Percentiles rank a stretch among this genome's conserved stretches.
These are phyloP conservation scores for Clavispora carvajalis DNA, from an alignment of 805 yeast genomes.

Conservation along the genomic window DNA sequence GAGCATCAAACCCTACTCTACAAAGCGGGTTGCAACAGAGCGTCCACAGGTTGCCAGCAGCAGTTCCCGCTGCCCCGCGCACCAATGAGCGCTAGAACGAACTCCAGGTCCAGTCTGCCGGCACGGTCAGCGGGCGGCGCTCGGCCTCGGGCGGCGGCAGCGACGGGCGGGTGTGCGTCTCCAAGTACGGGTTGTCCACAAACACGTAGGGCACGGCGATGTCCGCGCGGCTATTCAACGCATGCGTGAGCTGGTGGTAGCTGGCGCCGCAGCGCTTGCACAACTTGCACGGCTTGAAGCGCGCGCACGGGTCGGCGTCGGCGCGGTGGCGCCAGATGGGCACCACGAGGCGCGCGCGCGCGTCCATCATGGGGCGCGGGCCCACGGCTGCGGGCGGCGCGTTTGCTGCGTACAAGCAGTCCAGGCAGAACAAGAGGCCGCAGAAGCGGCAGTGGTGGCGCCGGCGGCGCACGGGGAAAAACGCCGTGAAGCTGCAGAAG, in stretches of 20 bases:
- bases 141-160: conserved; percentile 2
- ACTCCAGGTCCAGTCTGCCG: conserved; percentile 49
- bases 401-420: conserved; percentile 24
- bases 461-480: conserved; percentile 21
- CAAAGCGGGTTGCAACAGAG: too few relatives aligned
- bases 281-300: conserved; percentile 14
- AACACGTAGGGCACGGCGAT: conserved; percentile 18
- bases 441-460: conserved; percentile 17
- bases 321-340: conserved; percentile 16
- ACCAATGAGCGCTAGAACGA: conserved; percentile 39
- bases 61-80: neutral
- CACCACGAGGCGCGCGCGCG: conserved; percentile 28
- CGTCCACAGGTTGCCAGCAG: too few relatives aligned
- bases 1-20: too few relatives aligned
- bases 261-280: conserved; percentile 15
- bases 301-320: neutral
- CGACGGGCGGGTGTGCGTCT: conserved; percentile 1
- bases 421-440: conserved; percentile 13
- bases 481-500: conserved; percentile 27
- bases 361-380: conserved; percentile 12
- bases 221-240: conserved; percentile 23
- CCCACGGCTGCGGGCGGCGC: neutral
- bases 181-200: conserved; percentile 30
- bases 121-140: conserved; percentile 9
- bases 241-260: conserved; percentile 18